Conservation (phyloP, 139 green algal genomes). For the Coelastrella sp. region DNA sequence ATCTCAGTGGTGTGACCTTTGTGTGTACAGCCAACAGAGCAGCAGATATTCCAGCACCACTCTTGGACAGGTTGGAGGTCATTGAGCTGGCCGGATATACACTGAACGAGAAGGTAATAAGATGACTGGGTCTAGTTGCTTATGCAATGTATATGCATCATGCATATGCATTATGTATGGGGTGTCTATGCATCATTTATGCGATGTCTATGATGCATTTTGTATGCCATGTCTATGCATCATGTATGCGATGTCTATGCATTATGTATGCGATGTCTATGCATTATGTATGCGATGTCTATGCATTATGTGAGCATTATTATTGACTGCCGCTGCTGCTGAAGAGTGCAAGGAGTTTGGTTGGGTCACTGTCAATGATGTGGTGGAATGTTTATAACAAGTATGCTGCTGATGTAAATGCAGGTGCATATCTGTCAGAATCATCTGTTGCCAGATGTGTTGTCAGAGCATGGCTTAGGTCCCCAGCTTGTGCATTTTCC, state of each 20-base stretch:
- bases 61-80: constrained; percentile 96
- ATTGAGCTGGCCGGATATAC: constrained; percentile 88
- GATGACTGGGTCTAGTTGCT: neutral
- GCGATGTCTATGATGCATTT: too few species aligned
- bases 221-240: too few species aligned
- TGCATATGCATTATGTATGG: neutral
- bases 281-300: too few species aligned
- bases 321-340: too few species aligned
- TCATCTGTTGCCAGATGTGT: constrained; percentile 81
- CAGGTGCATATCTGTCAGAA: constrained; percentile 84
- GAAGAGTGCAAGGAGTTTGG: too few species aligned
- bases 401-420: too few species aligned
- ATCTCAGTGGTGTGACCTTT: constrained; percentile 93
- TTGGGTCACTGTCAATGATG: too few species aligned
- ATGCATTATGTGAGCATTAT: too few species aligned
- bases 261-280: too few species aligned
- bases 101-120: constrained; percentile 81
- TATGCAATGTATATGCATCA: neutral
- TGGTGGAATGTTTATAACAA: too few species aligned
- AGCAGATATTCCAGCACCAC: constrained; percentile 84
- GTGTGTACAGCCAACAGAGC: constrained; percentile 92
- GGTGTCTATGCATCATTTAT: neutral
- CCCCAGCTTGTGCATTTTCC: constrained; percentile 37
- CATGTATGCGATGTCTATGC: too few species aligned
- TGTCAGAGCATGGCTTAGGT: constrained; percentile 76